A percentile compares a stretch with the other conserved stretches of the same genome.
Evolutionary conservation across 2,329 filamentous ascomycete genomes (phyloP).

Genomic region (Aspergillus sp.): DNA sequence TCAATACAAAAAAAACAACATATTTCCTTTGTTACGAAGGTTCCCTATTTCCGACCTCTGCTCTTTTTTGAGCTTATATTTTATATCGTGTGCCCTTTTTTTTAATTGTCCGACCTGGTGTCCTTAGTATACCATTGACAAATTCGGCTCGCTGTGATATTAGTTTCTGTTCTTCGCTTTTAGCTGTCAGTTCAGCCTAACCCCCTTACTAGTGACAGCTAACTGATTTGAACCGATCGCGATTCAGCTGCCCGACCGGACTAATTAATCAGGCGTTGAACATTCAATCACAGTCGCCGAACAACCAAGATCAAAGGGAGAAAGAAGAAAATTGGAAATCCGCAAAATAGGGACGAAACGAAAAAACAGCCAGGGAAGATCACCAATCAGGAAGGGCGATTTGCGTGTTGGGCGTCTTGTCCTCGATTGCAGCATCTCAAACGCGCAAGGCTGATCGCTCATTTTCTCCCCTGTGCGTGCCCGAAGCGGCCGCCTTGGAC

Average conservation of each 20-base stretch:
- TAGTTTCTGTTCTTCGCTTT: constrained; percentile 16
- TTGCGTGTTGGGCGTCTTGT: constrained; percentile 21
- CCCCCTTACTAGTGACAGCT: constrained; percentile 20
- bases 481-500: constrained; percentile 25
- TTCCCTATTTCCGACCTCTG: constrained; percentile 8
- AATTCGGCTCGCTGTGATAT: constrained; percentile 16
- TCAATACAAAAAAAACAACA: constrained; percentile 17
- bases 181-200: constrained; percentile 12
- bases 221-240: constrained; percentile 17
- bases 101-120: constrained; percentile 19
- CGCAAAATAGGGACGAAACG: constrained; percentile 8
- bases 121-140: constrained; percentile 17
- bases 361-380: constrained; percentile 11
- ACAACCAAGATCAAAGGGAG: constrained; percentile 4
- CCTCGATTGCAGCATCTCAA: constrained; percentile 26
- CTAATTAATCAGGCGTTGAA: constrained; percentile 9
- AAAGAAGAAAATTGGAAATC: constrained; percentile 6
- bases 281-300: constrained; percentile 13
- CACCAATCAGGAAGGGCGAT: constrained; percentile 17
- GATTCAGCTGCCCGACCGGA: constrained; percentile 20
- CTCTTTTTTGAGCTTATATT: constrained; percentile 12
- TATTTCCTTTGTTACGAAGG: constrained; percentile 16
- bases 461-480: constrained; percentile 17
- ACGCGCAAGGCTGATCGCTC: constrained; percentile 13
- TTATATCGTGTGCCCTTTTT: constrained; percentile 1